Percentiles rank a stretch among this genome's conserved stretches.
Evolutionary conservation across 441 rosid species (phyloP).

Genomic region (Heliophila coronopifolia): DNA sequence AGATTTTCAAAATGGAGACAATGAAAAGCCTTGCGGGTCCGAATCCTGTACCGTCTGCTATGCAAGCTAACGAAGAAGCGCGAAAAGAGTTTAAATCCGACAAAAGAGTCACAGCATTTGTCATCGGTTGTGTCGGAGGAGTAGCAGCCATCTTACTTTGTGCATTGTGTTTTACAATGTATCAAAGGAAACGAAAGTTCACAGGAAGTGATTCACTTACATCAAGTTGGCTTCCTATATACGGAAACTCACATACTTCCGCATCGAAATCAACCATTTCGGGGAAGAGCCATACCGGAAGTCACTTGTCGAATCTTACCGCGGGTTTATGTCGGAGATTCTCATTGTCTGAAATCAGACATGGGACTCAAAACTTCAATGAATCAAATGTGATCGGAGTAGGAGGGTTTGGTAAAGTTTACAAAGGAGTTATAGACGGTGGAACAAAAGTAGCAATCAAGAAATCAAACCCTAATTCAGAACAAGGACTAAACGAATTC

Average conservation of each 20-base stretch:
- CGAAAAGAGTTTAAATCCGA: conserved; percentile 7
- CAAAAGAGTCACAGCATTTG: conserved; percentile 17
- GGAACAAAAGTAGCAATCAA: conserved; percentile 68
- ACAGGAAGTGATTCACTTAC: conserved; percentile 16
- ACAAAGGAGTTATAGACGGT: conserved; percentile 60
- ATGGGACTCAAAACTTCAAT: conserved; percentile 47
- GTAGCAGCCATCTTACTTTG: conserved; percentile 28
- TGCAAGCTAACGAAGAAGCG: conserved; percentile 36
- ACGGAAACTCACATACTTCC: conserved; percentile 39
- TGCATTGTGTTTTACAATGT: conserved; percentile 29
- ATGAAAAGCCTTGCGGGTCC: conserved; percentile 41
- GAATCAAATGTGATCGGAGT: conserved; percentile 54
- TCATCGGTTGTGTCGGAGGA: conserved; percentile 36
- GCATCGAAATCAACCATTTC: conserved; percentile 36
- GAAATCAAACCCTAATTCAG: conserved; percentile 74
- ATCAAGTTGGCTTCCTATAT: conserved; percentile 39
- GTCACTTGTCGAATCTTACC: conserved; percentile 44
- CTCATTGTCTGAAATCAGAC: conserved; percentile 43
- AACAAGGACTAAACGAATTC: conserved; percentile 82
- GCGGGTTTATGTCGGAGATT: conserved; percentile 50
- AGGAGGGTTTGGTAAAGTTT: conserved; percentile 66
- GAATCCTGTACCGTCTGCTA: conserved; percentile 42
- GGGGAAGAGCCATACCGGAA: conserved; percentile 26
- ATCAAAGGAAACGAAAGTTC: conserved; percentile 29
- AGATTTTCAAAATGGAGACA: conserved; percentile 46